Base-by-base conservation (phyloP, 2,329 filamentous ascomycete species). In the Dactylellina sp. region DNA sequence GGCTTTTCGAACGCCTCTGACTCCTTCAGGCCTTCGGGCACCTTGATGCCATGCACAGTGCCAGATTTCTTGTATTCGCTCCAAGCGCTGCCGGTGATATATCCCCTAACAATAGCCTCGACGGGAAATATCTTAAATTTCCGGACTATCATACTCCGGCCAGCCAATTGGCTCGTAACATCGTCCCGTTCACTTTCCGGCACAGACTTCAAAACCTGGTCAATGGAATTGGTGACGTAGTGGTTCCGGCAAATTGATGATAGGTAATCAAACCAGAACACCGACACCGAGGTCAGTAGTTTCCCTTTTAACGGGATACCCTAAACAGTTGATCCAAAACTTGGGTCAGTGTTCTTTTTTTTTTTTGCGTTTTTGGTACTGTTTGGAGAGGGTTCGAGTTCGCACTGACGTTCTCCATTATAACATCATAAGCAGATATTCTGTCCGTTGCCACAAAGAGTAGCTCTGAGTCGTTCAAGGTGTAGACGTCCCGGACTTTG, bases 361-460 rank as follows among this genome's bases (percentile, higher is more conserved):
- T 49, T 56, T 35, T 76, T 87, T 40, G 59, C 39, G 22, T 2
- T 25, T 50, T 35, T 16, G 83, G 80, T 88, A 86, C 40, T 83
- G 84, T 77, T 83, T 83, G 64, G 88, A 81, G 56, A 79, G 3
- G 28, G 46, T 85, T 84, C 40, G 87, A 79, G 37, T 81, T 78
- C 85, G 82, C 14, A 86, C 82, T 79, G 80, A 89, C 88, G 82
- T 95, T 97, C 78, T 87, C 83, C 85, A 96, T 89, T 78, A 96
- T 88, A 78, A 96, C 92, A 85, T 98, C 94, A 84, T 94, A 98
- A 64, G 95, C 95, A 22, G 92, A 97, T 81, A 97, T 95, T 77
- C 95, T 90, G 83, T 97, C 93, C 12, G 91, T 91, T 22, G 91
- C 90, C 63, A 93, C 88, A 80, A 97, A 94, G 65, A 96, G 89